These are phyloP conservation scores for Coniferiporia sulphurascens DNA, from an alignment of 1,284 basidiomycete genomes.

Conservation along the genomic window DNA sequence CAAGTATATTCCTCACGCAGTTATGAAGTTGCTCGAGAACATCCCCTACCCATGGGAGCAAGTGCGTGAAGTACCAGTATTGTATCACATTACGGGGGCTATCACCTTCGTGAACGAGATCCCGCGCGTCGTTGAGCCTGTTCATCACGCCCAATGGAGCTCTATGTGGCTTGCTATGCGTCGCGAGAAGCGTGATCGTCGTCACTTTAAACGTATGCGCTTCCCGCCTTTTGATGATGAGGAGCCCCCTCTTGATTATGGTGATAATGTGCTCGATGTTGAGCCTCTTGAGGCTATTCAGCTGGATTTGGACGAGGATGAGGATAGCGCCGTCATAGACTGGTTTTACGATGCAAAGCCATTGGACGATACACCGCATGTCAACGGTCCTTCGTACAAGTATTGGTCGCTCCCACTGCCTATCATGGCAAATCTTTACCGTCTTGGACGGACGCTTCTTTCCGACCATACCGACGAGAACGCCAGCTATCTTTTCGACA, in stretches of 20 bases:
- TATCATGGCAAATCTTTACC: conserved; percentile 95
- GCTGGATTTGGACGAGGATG: conserved; percentile 90
- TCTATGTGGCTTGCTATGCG: conserved; percentile 99
- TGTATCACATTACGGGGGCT: conserved; percentile 99
- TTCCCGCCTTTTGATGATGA: conserved; percentile 99
- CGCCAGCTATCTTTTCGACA: conserved; percentile 92
- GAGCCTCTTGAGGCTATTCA: conserved; percentile 98
- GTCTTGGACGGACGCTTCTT: conserved; percentile 88
- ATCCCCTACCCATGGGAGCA: conserved; percentile 99
- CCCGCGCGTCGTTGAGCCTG: conserved; percentile 92
- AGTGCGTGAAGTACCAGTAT: conserved; percentile 93
- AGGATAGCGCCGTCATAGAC: conserved; percentile 91
- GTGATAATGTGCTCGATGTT: conserved; percentile 97
- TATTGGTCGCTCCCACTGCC: conserved; percentile 87
- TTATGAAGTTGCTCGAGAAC: conserved; percentile 98
- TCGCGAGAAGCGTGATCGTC: conserved; percentile 95
- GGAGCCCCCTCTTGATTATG: conserved; percentile 96
- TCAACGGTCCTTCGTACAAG: conserved; percentile 93
- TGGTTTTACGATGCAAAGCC: conserved; percentile 99
- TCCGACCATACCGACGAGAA: conserved; percentile 92
- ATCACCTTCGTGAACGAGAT: conserved; percentile 99
- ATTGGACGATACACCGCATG: conserved; percentile 79
- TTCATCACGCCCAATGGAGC: conserved; percentile 99
- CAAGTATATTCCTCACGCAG: conserved; percentile 98
- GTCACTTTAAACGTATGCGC: conserved; percentile 99